phyloP scores from a whole-genome alignment of 192 early-diverging fungal species.

The Backusella australiensis region DNA sequence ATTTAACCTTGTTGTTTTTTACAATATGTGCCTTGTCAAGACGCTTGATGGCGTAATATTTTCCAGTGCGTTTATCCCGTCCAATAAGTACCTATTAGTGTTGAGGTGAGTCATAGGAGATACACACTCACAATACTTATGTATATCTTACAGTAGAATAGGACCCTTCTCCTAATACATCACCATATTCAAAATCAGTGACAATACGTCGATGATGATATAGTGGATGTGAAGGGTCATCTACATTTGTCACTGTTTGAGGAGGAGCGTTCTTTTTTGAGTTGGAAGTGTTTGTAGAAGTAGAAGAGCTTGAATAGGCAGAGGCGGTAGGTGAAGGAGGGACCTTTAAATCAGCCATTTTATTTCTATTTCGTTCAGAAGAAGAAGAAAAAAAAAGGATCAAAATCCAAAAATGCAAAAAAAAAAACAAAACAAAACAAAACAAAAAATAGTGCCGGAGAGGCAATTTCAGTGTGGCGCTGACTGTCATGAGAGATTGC shows the following conservation, averaged over 20 bases:
- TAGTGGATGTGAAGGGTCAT: slow-evolving; percentile 34
- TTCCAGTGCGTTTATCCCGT: slow-evolving; percentile 63
- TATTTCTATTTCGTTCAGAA: background rate
- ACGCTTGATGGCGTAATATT: slow-evolving; percentile 88
- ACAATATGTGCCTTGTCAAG: slow-evolving; percentile 86
- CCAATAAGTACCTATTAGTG: slow-evolving; percentile 63
- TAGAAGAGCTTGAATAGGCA: background rate
- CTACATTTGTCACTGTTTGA: slow-evolving; percentile 13
- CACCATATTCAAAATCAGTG: slow-evolving; percentile 83
- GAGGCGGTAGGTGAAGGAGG: background rate
- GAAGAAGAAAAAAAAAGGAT: background rate
- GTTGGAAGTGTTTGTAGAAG: background rate
- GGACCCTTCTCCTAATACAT: slow-evolving; percentile 88
- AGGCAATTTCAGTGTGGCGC: no score
- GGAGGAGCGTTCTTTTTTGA: background rate
- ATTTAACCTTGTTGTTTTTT: slow-evolving; percentile 95
- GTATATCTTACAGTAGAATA: slow-evolving; percentile 78
- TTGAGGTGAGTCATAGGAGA: background rate
- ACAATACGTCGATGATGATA: slow-evolving; percentile 66
- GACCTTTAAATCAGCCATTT: background rate
- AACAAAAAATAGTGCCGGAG: no score
- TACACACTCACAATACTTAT: background rate
- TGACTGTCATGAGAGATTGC: no score
- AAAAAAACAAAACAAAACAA: background rate
- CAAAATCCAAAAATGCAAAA: background rate